Conservation (phyloP, 768 basidiomycete genomes). For the Kwoniella newhampshirensis region DNA sequence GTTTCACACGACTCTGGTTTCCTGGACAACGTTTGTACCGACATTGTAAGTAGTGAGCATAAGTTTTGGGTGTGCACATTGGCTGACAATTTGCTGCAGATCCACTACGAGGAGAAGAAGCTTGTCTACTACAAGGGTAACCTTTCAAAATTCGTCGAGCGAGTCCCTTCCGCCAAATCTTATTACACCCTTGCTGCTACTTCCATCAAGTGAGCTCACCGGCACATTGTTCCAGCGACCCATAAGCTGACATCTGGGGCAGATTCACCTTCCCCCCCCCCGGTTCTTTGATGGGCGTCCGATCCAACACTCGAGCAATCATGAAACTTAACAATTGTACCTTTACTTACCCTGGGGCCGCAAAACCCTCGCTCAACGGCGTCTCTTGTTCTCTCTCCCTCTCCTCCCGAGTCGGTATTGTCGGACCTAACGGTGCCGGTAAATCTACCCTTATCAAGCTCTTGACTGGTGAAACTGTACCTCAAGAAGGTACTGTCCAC, state of each 20-base stretch:
- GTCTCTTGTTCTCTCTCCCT: constrained; percentile 92
- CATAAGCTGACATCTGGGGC: neutral
- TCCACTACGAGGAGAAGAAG: constrained; percentile 96
- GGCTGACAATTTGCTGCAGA: constrained; percentile 45
- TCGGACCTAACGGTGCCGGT: constrained; percentile 92
- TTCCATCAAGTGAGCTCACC: constrained; percentile 64
- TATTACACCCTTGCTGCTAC: constrained; percentile 95
- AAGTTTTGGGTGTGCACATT: neutral
- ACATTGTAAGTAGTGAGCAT: constrained; percentile 59
- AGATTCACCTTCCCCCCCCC: constrained; percentile 88
- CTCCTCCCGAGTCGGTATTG: constrained; percentile 87
- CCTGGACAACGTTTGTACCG: constrained; percentile 90
- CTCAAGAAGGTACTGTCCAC: constrained; percentile 87
- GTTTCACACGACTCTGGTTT: constrained; percentile 97
- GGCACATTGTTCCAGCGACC: neutral
- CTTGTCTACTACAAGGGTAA: constrained; percentile 93
- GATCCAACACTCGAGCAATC: constrained; percentile 92
- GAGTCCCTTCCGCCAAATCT: constrained; percentile 88
- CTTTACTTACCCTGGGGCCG: constrained; percentile 86
- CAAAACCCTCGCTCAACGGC: constrained; percentile 74
- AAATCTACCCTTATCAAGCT: constrained; percentile 96
- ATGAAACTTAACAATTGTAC: constrained; percentile 88
- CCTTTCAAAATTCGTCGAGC: constrained; percentile 81
- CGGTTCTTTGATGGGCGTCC: constrained; percentile 93
- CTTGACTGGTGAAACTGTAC: constrained; percentile 85